These are phyloP conservation scores for Acanthamoeba lugdunensis DNA, from an alignment of 208 protist genomes.

Conservation along the genomic window DNA sequence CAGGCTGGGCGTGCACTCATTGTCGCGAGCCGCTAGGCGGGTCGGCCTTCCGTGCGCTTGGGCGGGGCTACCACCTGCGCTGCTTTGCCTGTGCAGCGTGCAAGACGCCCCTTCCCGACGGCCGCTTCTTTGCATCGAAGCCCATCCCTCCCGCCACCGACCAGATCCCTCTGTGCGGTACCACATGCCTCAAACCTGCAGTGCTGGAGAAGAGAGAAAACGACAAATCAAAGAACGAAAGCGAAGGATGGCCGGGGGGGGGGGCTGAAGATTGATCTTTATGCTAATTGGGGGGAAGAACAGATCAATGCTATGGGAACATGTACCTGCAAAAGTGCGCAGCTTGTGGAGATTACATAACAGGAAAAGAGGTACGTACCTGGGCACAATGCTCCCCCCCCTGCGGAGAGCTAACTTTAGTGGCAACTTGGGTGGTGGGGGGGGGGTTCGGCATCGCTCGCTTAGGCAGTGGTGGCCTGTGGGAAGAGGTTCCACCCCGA, in stretches of 20 bases:
- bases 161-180: constrained; percentile 11
- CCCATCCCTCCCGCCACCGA: not conserved
- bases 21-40: constrained; percentile 21
- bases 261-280: not conserved
- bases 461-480: constrained; percentile 9
- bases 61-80: constrained; percentile 37
- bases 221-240: not conserved
- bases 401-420: not conserved
- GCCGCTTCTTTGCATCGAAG: constrained; percentile 32
- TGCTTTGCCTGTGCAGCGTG: constrained; percentile 20
- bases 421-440: not conserved
- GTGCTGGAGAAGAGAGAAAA: not conserved
- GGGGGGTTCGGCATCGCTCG: not conserved
- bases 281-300: not conserved
- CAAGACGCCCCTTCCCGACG: not conserved
- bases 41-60: constrained; percentile 8
- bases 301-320: constrained; percentile 3
- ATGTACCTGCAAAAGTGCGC: constrained; percentile 46
- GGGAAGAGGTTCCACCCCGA: constrained; percentile 32
- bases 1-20: not conserved
- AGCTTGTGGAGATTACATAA: not conserved
- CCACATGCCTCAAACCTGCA: not conserved
- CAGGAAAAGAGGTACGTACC: not conserved
- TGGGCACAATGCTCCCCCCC: not conserved
- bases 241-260: not conserved